Evolutionary conservation across 1,284 basidiomycete species (phyloP), one percentile per base, ranked within the genome.

Genomic region (Malassezia dermatis): DNA sequence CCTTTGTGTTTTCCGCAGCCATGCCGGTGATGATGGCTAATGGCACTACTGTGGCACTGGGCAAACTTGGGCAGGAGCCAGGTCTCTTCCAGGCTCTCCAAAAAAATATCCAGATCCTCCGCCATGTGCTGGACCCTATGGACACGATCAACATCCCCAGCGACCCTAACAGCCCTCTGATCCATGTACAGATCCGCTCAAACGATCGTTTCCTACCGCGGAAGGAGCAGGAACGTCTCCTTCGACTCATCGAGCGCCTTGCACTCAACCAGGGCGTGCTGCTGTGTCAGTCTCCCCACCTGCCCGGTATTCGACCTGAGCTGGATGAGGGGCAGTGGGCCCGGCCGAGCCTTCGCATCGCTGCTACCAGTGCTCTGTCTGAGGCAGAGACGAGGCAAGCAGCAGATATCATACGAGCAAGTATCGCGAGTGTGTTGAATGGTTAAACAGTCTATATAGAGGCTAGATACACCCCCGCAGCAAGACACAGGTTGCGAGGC

Each of bases 1-100:
- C 89, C 0, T 93, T 89, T 67, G 89, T 99, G 56, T 99, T 90
- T 79, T 95, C 93, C 1, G 94, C 94, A 8, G 85, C 93, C 1
- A 83, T 94, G 77, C 94, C 94, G 0, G 83, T 89, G 1, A 80
- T 94, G 50, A 82, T 96, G 46, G 85, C 89, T 13, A 89, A 89
- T 58, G 84, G 86, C 58, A 86, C 84, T 1, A 89, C 86, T 0
- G 84, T 88, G 65, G 87, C 84, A 8, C 86, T 96, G 70, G 81
- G 82, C 61, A 81, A 87, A 61, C 79, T 95, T 53, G 48, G 56
- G n/a, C 51, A 62, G 13, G 54, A 68, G 23, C 88, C 89, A 0
- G 83, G 83, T 2, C 80, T 89, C 56, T 80, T 93, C 61, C 77
- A 79, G 27, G 78, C 80, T 2, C 83, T 96, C 0, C 86, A 86